A percentile compares a stretch with the other conserved stretches of the same genome.
phyloP scores from a whole-genome alignment of 1,284 basidiomycete species.

The Marasmius oreades region DNA sequence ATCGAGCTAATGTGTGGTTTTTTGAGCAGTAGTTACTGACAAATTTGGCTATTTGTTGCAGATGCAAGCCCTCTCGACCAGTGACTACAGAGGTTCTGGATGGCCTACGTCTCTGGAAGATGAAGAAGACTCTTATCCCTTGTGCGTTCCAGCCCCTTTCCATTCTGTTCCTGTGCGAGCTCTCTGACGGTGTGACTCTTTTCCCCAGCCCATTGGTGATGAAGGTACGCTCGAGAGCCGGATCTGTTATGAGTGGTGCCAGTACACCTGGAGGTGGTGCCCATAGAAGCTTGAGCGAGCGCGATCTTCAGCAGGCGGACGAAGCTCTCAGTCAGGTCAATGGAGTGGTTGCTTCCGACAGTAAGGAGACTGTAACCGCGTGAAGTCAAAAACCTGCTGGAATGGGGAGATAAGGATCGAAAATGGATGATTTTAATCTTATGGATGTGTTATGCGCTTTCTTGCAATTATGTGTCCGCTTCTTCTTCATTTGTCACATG shows the following conservation, averaged over 20 bases:
- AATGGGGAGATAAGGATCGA: too few species aligned
- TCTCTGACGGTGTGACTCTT: constrained; percentile 7
- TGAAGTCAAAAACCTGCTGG: too few species aligned
- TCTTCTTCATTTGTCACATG: too few species aligned
- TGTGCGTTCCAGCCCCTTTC: constrained; percentile 45
- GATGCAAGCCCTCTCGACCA: constrained; percentile 86
- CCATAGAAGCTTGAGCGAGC: constrained; percentile 77
- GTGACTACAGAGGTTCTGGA: constrained; percentile 82
- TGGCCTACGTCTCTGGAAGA: constrained; percentile 69
- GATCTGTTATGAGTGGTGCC: constrained; percentile 81
- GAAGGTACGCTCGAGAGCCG: constrained; percentile 87
- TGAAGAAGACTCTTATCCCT: constrained; percentile 90
- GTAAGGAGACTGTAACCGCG: too few species aligned
- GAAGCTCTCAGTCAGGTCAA: constrained; percentile 70
- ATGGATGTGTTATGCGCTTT: too few species aligned
- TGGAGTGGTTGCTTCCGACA: background rate
- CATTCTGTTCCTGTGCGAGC: background rate
- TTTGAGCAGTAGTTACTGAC: background rate
- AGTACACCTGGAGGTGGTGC: constrained; percentile 84
- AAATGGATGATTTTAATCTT: too few species aligned
- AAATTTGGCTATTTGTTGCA: constrained; percentile 23
- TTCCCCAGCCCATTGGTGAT: constrained; percentile 76
- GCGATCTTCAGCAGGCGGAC: constrained; percentile 80
- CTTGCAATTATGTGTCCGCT: too few species aligned
- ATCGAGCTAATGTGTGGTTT: constrained; percentile 32